Base-by-base conservation (phyloP, 2,329 filamentous ascomycete species). In the Truncatella angustata region DNA sequence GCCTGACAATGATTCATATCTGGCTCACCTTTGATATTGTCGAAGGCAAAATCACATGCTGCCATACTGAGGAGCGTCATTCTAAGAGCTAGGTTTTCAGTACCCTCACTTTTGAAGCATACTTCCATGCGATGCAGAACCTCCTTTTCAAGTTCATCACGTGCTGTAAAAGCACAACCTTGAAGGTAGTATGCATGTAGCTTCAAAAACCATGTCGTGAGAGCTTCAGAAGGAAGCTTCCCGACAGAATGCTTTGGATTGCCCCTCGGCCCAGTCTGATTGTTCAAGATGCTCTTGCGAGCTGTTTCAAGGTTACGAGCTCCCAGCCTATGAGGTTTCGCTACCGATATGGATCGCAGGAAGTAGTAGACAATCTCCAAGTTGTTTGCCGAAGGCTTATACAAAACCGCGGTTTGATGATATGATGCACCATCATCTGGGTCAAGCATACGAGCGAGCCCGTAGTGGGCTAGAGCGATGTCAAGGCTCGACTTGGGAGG, bases 361-460 rank as follows among this genome's bases (percentile, higher is more conserved):
- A 97, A 83, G 68, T 96, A 86, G 69, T 97, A 97, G 26, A 95
- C 87, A 9, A 91, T 86, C 55, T 91, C 84, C 47, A 97, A 80
- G 66, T 95, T 88, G 59, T 93, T 87, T 53, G 81, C 82, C 61
- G 92, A 84, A 49, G 88, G 86, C 44, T 90, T 80, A 54, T 88
- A 87, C 54, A 97, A 87, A 32, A 97, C 89, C 32, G 90, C 92
- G 67, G 94, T 84, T 69, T 97, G 94, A 63, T 99, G 93, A 64
- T 95, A 88, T 14, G 91, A 88, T 56, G 86, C 83, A 26, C 93
- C 93, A 42, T 88, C 91, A 16, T 83, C 77, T 3, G 93, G 91
- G 59, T 88, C 81, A 49, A 97, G 80, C 48, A 88, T 84, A 57
- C 86, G 84, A 20, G 94, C 94, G 54, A 97, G 76, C 51, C 82